Evolutionary conservation across 2,329 filamentous ascomycete species (phyloP).

Genomic region (Fusarium luffae): DNA sequence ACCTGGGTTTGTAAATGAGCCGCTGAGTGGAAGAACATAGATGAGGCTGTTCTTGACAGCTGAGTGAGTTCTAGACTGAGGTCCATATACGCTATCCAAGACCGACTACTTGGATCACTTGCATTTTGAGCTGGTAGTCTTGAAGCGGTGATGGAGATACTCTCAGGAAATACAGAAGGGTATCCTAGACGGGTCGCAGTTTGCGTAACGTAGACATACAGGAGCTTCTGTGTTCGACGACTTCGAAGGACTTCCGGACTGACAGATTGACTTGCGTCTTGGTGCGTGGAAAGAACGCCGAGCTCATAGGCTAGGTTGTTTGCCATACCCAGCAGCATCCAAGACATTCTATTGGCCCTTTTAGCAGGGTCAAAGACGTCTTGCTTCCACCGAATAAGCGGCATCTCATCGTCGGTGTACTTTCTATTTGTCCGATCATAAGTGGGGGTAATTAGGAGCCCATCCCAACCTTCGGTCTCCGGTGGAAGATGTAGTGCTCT

Average conservation of each 20-base stretch:
- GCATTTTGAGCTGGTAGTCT: background rate
- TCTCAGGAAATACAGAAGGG: slow-evolving; percentile 17
- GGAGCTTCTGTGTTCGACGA: slow-evolving; percentile 27
- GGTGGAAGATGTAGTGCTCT: slow-evolving; percentile 38
- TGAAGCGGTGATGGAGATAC: slow-evolving; percentile 14
- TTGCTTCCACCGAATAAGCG: slow-evolving; percentile 40
- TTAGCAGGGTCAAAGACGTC: slow-evolving; percentile 45
- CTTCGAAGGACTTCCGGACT: background rate
- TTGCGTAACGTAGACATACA: slow-evolving; percentile 39
- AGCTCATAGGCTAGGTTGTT: slow-evolving; percentile 39
- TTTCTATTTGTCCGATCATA: slow-evolving; percentile 37
- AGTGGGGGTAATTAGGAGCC: slow-evolving; percentile 27
- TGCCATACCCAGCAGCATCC: slow-evolving; percentile 43
- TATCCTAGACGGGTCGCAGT: slow-evolving; percentile 17
- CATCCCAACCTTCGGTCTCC: slow-evolving; percentile 41
- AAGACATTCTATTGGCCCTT: slow-evolving; percentile 43
- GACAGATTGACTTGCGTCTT: background rate
- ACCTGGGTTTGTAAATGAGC: slow-evolving; percentile 32
- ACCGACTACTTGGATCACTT: background rate
- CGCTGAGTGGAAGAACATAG: slow-evolving; percentile 40
- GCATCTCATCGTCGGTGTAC: slow-evolving; percentile 32
- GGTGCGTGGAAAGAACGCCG: slow-evolving; percentile 23
- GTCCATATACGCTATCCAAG: slow-evolving; percentile 31
- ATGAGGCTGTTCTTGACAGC: slow-evolving; percentile 29
- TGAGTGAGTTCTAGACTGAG: slow-evolving; percentile 33